Evolutionary conservation across 768 basidiomycete genomes (phyloP), one percentile per base, ranked within the genome.

Genomic region (Tephrocybe sp.): DNA sequence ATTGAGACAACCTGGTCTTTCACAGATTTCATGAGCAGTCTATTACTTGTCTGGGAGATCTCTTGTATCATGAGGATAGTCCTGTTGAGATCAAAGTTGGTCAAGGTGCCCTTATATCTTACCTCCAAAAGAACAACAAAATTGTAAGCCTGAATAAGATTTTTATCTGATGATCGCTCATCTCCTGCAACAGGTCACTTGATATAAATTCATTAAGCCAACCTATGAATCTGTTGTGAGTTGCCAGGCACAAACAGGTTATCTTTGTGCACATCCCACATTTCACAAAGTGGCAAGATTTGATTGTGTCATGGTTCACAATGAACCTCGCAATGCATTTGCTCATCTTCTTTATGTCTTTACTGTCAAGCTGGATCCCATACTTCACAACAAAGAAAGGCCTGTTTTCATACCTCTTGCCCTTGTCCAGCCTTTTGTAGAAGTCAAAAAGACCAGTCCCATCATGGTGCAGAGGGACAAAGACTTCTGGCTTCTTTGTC

Each of bases 141-240:
- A 25, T 24, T 11, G 22, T 40, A 24, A 26, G 37, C n/a, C n/a
- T n/a, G n/a, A n/a, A n/a, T n/a, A n/a, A n/a, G n/a, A n/a, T n/a
- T n/a, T n/a, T n/a, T n/a, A n/a, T n/a, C n/a, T n/a, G n/a, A n/a
- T n/a, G n/a, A n/a, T n/a, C n/a, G n/a, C n/a, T n/a, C n/a, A n/a
- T n/a, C n/a, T n/a, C n/a, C n/a, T 15, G 7, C 38, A 13, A 13
- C 4, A 35, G 44, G 9, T 45, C 9, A 45, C 27, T 36, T 18
- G 9, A 25, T 45, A 45, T 18, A 45, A 26, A 21, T 26, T 47
- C 9, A 47, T 47, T 15, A 36, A 38, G 22, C 11, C 36, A 16
- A 47, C 45, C 8, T 47, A 47, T 16, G 36, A 45, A 36, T 47
- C 45, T 25, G 24, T 47, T 47, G 45, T 47, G 2, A 26, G 38